Conservation (phyloP, 192 early-diverging fungal species). For the Radiomyces spectabilis region DNA sequence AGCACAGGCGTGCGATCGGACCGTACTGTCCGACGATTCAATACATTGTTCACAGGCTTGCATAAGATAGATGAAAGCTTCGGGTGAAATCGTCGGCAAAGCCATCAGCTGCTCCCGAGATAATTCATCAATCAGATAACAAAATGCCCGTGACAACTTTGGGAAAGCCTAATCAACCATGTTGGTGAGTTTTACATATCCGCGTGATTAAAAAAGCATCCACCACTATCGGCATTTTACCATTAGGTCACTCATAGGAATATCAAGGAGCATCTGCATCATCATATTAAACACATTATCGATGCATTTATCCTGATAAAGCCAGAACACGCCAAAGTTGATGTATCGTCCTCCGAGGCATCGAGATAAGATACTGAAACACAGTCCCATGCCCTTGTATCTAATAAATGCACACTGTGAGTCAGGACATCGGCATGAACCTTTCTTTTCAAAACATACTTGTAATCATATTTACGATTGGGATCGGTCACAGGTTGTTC, state of each 20-base stretch:
- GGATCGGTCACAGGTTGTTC: background rate
- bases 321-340: slow-evolving; percentile 82
- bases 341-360: slow-evolving; percentile 75
- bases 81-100: slow-evolving; percentile 44
- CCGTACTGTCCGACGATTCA: slow-evolving; percentile 41
- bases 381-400: slow-evolving; percentile 72
- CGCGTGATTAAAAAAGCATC: too few relatives aligned
- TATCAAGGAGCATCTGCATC: slow-evolving; percentile 60
- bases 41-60: slow-evolving; percentile 65
- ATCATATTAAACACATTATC: slow-evolving; percentile 50
- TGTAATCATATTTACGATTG: slow-evolving; percentile 6
- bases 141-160: slow-evolving; percentile 51
- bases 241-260: slow-evolving; percentile 70
- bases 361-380: slow-evolving; percentile 63
- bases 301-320: slow-evolving; percentile 78
- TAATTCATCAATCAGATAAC: slow-evolving; percentile 61
- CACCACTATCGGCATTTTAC: slow-evolving; percentile 34
- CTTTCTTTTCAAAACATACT: background rate
- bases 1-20: slow-evolving; percentile 56
- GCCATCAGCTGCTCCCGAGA: slow-evolving; percentile 58
- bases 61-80: slow-evolving; percentile 63
- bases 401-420: slow-evolving; percentile 13
- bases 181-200: too few relatives aligned
- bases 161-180: slow-evolving; percentile 56
- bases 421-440: background rate